A percentile compares a stretch with the other conserved stretches of the same genome.
phyloP scores from a whole-genome alignment of 345 rosid genomes.

The Kernera saxatilis region DNA sequence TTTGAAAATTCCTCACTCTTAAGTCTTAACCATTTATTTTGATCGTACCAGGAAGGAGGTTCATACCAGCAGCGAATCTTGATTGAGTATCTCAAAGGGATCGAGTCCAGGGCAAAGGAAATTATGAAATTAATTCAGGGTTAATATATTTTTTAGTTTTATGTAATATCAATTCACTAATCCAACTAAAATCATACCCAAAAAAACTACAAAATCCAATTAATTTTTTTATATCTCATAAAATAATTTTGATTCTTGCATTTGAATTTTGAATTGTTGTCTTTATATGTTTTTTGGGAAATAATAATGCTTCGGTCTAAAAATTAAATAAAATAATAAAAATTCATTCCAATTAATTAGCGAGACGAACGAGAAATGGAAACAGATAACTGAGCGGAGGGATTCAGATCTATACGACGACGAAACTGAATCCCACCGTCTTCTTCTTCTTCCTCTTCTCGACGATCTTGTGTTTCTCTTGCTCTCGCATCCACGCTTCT shows the following conservation, averaged over 20 bases:
- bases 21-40: neutral
- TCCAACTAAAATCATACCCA: neutral
- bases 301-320: neutral
- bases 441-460: slow-evolving; percentile 7
- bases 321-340: neutral
- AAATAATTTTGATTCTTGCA: neutral
- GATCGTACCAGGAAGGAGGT: slow-evolving; percentile 72
- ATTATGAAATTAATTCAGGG: slow-evolving; percentile 49
- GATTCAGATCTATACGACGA: slow-evolving; percentile 28
- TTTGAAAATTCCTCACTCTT: neutral
- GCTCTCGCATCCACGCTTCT: slow-evolving; percentile 8
- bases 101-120: slow-evolving; percentile 64
- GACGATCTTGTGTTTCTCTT: neutral
- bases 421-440: slow-evolving; percentile 25
- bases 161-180: neutral
- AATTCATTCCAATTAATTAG: neutral
- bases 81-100: slow-evolving; percentile 68
- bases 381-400: slow-evolving; percentile 18
- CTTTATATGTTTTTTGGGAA: no score
- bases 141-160: neutral
- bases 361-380: slow-evolving; percentile 4
- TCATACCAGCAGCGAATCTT: slow-evolving; percentile 84
- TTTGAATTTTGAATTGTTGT: neutral
- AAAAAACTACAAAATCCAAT: no score
- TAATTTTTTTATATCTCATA: neutral